Conservation (phyloP, 2,329 filamentous ascomycete genomes). For the Diaporthe sp. region DNA sequence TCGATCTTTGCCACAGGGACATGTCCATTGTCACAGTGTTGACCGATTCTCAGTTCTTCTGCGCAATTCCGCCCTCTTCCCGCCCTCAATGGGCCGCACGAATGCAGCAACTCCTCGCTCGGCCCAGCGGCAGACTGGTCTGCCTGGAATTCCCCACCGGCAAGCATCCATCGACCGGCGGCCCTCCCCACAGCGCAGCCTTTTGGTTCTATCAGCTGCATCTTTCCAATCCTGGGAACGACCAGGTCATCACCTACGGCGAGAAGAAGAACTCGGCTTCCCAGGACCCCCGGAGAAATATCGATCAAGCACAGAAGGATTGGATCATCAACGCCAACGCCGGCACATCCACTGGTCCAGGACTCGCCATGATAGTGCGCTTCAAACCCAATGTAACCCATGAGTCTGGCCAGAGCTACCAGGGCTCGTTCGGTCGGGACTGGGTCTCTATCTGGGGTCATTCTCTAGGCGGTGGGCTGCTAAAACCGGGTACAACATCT, state of each 20-base stretch:
- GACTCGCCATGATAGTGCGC: slow-evolving; percentile 61
- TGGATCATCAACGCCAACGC: slow-evolving; percentile 40
- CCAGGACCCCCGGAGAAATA: slow-evolving; percentile 49
- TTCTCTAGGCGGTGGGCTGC: slow-evolving; percentile 10
- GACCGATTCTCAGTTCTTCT: slow-evolving; percentile 66
- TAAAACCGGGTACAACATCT: neutral
- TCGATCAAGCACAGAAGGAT: neutral
- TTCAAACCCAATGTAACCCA: slow-evolving; percentile 67
- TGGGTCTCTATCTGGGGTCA: slow-evolving; percentile 69
- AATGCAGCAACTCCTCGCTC: slow-evolving; percentile 64
- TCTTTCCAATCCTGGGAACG: slow-evolving; percentile 77
- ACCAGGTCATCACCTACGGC: slow-evolving; percentile 69
- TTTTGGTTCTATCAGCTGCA: slow-evolving; percentile 80
- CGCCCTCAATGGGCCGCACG: slow-evolving; percentile 68
- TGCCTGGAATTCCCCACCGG: slow-evolving; percentile 84
- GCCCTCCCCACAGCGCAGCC: slow-evolving; percentile 81
- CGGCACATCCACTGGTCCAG: slow-evolving; percentile 53
- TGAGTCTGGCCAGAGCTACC: slow-evolving; percentile 58
- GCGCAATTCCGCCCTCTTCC: slow-evolving; percentile 68
- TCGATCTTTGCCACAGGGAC: neutral
- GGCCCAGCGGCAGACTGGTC: slow-evolving; percentile 64
- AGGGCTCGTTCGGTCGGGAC: slow-evolving; percentile 62
- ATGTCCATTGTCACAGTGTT: neutral
- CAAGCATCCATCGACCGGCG: slow-evolving; percentile 74
- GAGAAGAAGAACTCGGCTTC: slow-evolving; percentile 52